Evolutionary conservation across 1,139 yeast genomes (phyloP), one percentile per base, ranked within the genome.

Genomic region (Taphrina pruni): DNA sequence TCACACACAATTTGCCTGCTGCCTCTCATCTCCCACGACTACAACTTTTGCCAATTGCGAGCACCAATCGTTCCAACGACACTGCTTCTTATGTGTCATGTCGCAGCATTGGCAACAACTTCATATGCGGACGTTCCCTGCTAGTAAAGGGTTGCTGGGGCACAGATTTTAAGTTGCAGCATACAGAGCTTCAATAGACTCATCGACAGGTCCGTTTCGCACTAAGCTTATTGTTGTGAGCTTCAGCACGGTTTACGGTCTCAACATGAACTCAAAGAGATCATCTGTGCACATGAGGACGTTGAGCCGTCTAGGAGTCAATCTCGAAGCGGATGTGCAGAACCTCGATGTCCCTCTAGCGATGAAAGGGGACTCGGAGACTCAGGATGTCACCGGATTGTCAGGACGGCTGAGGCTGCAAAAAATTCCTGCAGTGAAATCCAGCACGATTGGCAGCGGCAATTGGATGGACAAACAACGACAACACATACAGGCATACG

Each of bases 401-500:
- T 45, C 32, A 36, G 68, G 50, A n/a, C 60, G 71, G 7, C 20
- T 67, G 41, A 54, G 69, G 11, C 60, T 68, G 7, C 70, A 57
- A 26, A 46, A 80, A 78, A 39, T 32, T 17, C 14, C 46, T 8
- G 54, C 35, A 6, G 54, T 38, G 11, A 45, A 51, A 11, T 17
- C 64, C 11, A 45, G 69, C 1, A 21, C 48, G 38, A 67, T 75
- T 17, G 75, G 76, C 8, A 74, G 78, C 9, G 73, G 75, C 48
- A 77, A 77, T 66, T 79, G 82, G 78, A 80, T 81, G 82, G 84
- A 82, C 72, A 77, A 76, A 65, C 82, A 81, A 72, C 77, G 84
- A 8, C 77, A 81, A 70, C 79, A 79, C 69, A 72, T 82, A 39
- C 84, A 84, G 71, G 87, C 87, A 0, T 90, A 91, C 75, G 97